Evolutionary conservation across 176 grass and related monocot genomes (phyloP).

Genomic region (Pharus latifolius): DNA sequence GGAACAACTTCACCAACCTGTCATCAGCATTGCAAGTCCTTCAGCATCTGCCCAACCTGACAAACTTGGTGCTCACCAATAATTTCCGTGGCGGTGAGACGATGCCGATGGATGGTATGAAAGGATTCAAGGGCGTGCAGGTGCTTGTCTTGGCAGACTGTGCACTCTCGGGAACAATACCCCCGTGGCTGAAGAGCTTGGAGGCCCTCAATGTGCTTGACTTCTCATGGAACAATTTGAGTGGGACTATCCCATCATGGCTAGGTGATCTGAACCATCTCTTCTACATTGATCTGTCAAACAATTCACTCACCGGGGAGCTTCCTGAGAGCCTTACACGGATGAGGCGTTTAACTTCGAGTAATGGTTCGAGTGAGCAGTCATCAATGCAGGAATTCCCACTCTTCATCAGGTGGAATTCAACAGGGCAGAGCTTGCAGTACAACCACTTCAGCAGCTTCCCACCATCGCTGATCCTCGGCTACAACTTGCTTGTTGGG

Average conservation of each 20-base stretch:
- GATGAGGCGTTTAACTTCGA: conserved; percentile 27
- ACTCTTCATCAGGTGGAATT: conserved; percentile 30
- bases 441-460: conserved; percentile 50
- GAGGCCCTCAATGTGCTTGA: conserved; percentile 34
- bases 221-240: conserved; percentile 60
- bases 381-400: conserved; percentile 11
- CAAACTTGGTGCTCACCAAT: conserved; percentile 28
- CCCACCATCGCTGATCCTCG: conserved; percentile 39
- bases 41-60: conserved; percentile 41
- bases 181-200: conserved; percentile 30
- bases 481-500: conserved; percentile 24
- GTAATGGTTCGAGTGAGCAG: neutral
- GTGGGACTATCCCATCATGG: conserved; percentile 40
- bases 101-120: conserved; percentile 17
- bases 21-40: conserved; percentile 30
- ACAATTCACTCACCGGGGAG: conserved; percentile 42
- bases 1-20: conserved; percentile 46
- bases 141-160: conserved; percentile 47
- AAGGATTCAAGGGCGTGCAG: conserved; percentile 39
- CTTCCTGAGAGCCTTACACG: conserved; percentile 39
- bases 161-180: conserved; percentile 25
- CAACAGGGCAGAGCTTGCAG: conserved; percentile 7
- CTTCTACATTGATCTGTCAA: conserved; percentile 65
- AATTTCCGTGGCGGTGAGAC: conserved; percentile 35
- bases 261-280: conserved; percentile 34